These are phyloP conservation scores for Colletotrichum sp. DNA, from an alignment of 2,329 filamentous ascomycete species.

Conservation along the genomic window DNA sequence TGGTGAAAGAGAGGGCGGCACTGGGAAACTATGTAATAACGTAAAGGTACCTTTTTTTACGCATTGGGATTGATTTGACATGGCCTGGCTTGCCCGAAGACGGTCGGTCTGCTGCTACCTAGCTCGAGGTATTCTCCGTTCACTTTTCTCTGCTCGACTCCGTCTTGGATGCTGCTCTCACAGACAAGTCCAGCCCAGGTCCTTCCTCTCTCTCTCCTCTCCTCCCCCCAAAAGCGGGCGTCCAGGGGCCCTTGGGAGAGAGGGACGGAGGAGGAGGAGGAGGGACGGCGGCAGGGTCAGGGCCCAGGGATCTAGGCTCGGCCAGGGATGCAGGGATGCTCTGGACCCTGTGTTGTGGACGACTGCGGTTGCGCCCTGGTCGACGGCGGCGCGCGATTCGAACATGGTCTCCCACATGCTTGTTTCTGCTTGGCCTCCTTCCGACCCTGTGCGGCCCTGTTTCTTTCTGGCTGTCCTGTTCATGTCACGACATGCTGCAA, in stretches of 20 bases:
- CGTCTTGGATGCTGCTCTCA: not conserved
- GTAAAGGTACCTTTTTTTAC: not conserved
- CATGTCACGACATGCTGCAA: not conserved
- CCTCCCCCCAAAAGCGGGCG: not conserved
- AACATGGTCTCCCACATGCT: slow-evolving; percentile 1
- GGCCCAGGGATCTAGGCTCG: slow-evolving; percentile 10
- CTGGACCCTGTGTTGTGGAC: slow-evolving; percentile 7
- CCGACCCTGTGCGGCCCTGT: not conserved
- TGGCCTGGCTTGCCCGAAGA: not conserved
- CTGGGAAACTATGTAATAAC: not conserved
- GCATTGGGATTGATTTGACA: not conserved
- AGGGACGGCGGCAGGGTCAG: not conserved
- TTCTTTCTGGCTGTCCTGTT: not conserved
- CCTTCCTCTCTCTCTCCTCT: not conserved
- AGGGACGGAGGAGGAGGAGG: slow-evolving; percentile 1
- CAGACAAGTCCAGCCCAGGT: not conserved
- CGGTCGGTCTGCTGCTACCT: not conserved
- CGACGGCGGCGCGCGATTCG: not conserved
- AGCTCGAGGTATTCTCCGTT: not conserved
- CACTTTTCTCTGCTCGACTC: not conserved
- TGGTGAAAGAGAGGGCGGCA: not conserved
- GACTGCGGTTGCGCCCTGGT: slow-evolving; percentile 2
- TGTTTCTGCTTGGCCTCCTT: not conserved
- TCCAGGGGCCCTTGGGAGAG: not conserved
- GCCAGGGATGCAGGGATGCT: slow-evolving; percentile 10